Conservation (phyloP, 1,139 yeast species). For the Taphrina wiesneri region DNA sequence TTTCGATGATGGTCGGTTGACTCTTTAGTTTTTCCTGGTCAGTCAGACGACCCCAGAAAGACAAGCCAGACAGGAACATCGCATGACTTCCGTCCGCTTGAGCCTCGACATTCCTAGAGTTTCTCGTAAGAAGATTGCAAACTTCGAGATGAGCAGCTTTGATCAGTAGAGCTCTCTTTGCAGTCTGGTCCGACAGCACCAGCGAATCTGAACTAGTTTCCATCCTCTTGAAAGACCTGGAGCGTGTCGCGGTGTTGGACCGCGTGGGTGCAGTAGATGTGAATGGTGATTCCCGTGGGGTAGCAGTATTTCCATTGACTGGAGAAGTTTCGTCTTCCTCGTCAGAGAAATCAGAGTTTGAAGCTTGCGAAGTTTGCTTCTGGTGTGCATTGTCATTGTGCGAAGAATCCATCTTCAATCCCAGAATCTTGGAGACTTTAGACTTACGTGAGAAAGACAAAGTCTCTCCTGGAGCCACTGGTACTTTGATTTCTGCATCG, state of each 20-base stretch:
- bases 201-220: background rate
- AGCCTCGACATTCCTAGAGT: background rate
- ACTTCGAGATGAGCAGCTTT: constrained; percentile 11
- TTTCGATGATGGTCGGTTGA: constrained; percentile 9
- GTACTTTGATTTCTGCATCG: background rate
- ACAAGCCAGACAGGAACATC: background rate
- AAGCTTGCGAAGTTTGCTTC: background rate
- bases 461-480: constrained; percentile 1
- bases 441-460: constrained; percentile 5
- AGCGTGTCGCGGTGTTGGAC: background rate
- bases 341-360: background rate
- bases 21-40: background rate
- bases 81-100: background rate
- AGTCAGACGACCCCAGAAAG: constrained; percentile 8
- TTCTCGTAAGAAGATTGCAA: constrained; percentile 10
- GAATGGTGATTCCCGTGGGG: background rate
- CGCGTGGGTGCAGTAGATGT: background rate
- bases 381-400: background rate
- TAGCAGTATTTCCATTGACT: background rate
- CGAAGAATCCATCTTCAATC: background rate
- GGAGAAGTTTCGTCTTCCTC: background rate
- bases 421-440: constrained; percentile 1
- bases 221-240: background rate
- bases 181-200: constrained; percentile 1
- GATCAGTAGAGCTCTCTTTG: constrained; percentile 9